These are phyloP conservation scores for Nakataea oryzae DNA, from an alignment of 2,329 filamentous ascomycete species.

Conservation along the genomic window DNA sequence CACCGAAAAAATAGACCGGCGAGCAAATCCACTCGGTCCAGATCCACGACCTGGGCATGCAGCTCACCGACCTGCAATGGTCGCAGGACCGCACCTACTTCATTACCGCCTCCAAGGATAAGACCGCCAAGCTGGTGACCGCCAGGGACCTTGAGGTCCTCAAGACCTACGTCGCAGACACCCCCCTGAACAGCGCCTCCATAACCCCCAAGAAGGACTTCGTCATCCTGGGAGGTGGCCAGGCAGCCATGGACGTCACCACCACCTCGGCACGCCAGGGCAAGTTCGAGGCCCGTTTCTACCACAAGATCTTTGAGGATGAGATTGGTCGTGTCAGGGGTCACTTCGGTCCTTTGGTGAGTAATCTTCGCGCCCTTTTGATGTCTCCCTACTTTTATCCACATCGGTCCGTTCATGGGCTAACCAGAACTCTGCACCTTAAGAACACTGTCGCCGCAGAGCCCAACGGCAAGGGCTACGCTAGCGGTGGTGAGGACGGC, in stretches of 20 bases:
- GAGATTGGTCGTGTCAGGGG: slow-evolving; percentile 95
- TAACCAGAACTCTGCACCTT: not conserved
- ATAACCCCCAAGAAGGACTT: slow-evolving; percentile 96
- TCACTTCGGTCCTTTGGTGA: slow-evolving; percentile 79
- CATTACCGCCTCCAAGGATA: slow-evolving; percentile 97
- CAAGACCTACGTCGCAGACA: slow-evolving; percentile 88
- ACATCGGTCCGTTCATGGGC: not conserved
- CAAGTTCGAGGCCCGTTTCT: slow-evolving; percentile 98
- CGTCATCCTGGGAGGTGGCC: slow-evolving; percentile 94
- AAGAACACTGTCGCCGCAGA: slow-evolving; percentile 89
- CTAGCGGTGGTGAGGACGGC: slow-evolving; percentile 92
- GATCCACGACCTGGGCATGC: slow-evolving; percentile 75
- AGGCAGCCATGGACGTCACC: slow-evolving; percentile 98
- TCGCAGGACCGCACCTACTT: slow-evolving; percentile 90
- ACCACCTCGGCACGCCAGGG: slow-evolving; percentile 88
- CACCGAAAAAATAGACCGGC: slow-evolving; percentile 51
- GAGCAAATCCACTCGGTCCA: slow-evolving; percentile 93
- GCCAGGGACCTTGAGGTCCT: slow-evolving; percentile 79
- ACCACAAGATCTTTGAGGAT: slow-evolving; percentile 99
- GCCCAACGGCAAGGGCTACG: slow-evolving; percentile 85
- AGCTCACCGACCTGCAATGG: slow-evolving; percentile 93
- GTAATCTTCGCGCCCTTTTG: slow-evolving; percentile 8
- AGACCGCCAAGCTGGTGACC: slow-evolving; percentile 86
- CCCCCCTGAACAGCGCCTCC: slow-evolving; percentile 88
- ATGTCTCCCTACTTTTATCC: slow-evolving; percentile 1